A percentile compares a stretch with the other conserved stretches of the same genome.
Evolutionary conservation across 768 basidiomycete species (phyloP).

Genomic region (Cantharellus anzutake): DNA sequence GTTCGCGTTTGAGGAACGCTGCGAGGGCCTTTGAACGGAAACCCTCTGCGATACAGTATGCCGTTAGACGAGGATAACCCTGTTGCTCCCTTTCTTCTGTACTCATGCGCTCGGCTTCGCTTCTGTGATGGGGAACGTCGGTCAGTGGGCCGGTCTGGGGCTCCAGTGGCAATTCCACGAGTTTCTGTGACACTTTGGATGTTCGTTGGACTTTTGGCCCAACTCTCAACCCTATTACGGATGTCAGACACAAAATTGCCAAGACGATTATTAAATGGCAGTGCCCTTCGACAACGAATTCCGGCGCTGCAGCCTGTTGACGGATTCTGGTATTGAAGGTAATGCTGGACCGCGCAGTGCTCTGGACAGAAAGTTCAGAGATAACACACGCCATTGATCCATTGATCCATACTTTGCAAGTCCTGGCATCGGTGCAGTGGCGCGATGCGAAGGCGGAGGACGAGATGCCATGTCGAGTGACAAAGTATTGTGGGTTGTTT

Average conservation of each 20-base stretch:
- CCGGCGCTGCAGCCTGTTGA: neutral
- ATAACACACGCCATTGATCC: neutral
- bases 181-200: slow-evolving; percentile 80
- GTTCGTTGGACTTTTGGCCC: slow-evolving; percentile 32
- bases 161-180: slow-evolving; percentile 75
- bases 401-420: neutral
- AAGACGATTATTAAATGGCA: neutral
- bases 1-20: slow-evolving; percentile 79
- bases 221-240: too few relatives aligned
- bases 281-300: neutral
- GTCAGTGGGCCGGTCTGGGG: slow-evolving; percentile 66
- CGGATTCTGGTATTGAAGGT: neutral
- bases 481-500: neutral
- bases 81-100: slow-evolving; percentile 69
- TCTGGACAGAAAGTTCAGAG: neutral
- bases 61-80: slow-evolving; percentile 66
- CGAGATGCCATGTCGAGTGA: neutral
- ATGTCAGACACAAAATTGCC: neutral
- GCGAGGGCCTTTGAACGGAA: slow-evolving; percentile 72
- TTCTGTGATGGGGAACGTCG: slow-evolving; percentile 45
- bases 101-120: slow-evolving; percentile 71
- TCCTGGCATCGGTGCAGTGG: neutral
- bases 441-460: neutral
- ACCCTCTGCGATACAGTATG: slow-evolving; percentile 74
- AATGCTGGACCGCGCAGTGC: neutral